Evolutionary conservation across 257 asterid species (phyloP), one percentile per base, ranked within the genome.

Genomic region (Jacaranda copaia): DNA sequence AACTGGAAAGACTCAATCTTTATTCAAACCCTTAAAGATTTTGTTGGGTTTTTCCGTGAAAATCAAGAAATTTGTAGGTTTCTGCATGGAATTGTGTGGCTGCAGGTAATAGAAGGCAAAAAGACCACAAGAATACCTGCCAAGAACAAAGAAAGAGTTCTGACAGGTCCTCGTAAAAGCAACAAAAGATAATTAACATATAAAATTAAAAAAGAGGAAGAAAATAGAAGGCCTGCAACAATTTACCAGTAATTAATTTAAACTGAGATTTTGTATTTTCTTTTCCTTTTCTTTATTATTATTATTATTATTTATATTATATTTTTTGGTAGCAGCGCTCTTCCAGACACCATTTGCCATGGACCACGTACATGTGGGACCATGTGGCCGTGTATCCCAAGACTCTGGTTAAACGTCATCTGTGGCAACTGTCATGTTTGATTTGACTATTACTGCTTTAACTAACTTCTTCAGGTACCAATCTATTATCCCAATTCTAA

Each of bases 101-200:
- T 75, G 86, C 66, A 60, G 85, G 79, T 67, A 77, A 82, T 56
- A 58, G 70, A 80, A 72, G 1, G 74, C 25, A 83, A 80, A 64
- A 81, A 65, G 69, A 76, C 77, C 75, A 79, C 78, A 45, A 38
- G 78, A 72, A 74, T 70, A 74, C 48, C 75, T 62, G 65, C 52
- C 36, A 82, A 80, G 70, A 76, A 80, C 77, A 77, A 70, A 71
- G 62, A 66, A 59, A 73, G 72, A 76, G 72, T 70, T 75, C 40
- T 72, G 78, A 71, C 73, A 63, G 83, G 93, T 88, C 82, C 58
- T 82, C 86, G 86, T 76, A 70, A 76, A 88, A 81, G 90, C 85
- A 87, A 77, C 88, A 65, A 61, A 83, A 68, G 84, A 75, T 73
- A 18, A 77, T 18, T 10, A 15, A 2, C 4, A 7, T 8, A 42